A percentile compares a stretch with the other conserved stretches of the same genome.
phyloP scores from a whole-genome alignment of 139 green algal genomes.

The Micractinium conductrix region DNA sequence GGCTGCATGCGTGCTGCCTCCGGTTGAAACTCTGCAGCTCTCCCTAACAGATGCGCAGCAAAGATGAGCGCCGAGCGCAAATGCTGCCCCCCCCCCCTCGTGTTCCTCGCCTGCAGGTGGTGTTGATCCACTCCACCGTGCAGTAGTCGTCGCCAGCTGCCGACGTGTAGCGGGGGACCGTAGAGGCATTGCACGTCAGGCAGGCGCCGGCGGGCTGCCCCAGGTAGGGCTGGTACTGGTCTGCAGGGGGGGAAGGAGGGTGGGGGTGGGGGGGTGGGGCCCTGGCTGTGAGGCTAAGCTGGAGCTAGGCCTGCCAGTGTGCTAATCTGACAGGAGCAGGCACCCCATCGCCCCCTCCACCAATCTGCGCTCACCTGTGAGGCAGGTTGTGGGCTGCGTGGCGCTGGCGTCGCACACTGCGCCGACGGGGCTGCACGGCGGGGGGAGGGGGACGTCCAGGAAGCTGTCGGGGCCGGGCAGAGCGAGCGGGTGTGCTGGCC shows the following conservation, averaged over 20 bases:
- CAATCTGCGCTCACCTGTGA: not conserved
- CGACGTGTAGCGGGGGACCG: not conserved
- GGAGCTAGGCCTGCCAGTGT: no score
- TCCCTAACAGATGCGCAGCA: no score
- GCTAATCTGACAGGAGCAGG: not conserved
- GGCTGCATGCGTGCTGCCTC: not conserved
- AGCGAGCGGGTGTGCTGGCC: no score
- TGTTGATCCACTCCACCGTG: not conserved
- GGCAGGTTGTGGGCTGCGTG: not conserved
- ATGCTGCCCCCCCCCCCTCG: no score
- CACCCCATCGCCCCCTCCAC: not conserved
- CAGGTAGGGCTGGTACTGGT: conserved; percentile 19
- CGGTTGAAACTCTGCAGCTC: no score
- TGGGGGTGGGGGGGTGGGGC: not conserved
- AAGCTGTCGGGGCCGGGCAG: no score
- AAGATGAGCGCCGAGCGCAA: no score
- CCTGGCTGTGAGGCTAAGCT: no score
- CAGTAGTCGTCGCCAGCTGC: conserved; percentile 15
- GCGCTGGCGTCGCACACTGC: not conserved
- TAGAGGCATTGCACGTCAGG: not conserved
- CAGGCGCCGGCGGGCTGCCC: not conserved
- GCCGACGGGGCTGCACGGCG: conserved; percentile 5
- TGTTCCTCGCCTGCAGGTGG: no score
- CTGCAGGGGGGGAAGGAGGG: not conserved
- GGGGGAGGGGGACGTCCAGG: no score